Evolutionary conservation across 225 moss, liverwort and hornwort species (phyloP).

Genomic region (Pleurozium schreberi): DNA sequence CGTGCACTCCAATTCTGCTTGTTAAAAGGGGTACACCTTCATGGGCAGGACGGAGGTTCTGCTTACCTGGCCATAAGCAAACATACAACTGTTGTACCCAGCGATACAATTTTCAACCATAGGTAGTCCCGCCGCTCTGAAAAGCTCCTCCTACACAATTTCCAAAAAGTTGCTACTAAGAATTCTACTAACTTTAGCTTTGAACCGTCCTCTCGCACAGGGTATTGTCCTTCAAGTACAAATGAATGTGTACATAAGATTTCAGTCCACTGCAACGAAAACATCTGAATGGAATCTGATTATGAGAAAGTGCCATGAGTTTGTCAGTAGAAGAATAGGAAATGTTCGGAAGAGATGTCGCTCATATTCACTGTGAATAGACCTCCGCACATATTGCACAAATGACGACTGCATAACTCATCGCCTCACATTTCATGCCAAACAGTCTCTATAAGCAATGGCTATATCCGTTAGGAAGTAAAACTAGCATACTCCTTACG

Average conservation of each 20-base stretch:
- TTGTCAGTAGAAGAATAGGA: not conserved
- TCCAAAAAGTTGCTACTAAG: not conserved
- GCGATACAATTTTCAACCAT: slow-evolving; percentile 96
- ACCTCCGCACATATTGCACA: not conserved
- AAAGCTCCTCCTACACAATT: slow-evolving; percentile 63
- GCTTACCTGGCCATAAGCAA: slow-evolving; percentile 82
- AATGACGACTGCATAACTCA: not conserved
- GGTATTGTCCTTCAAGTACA: not conserved
- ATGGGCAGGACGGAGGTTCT: not conserved
- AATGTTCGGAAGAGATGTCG: not conserved
- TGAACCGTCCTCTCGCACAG: not conserved
- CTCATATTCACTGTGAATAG: not conserved
- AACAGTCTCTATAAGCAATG: not conserved
- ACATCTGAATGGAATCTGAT: not conserved
- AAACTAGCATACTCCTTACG: not conserved
- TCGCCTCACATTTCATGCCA: not conserved
- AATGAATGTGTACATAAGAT: not conserved
- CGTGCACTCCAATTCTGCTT: not conserved
- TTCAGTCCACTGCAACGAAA: not conserved
- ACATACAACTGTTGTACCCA: slow-evolving; percentile 98
- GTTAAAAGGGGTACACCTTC: not conserved
- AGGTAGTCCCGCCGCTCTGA: slow-evolving; percentile 71
- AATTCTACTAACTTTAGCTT: not conserved
- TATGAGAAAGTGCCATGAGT: not conserved
- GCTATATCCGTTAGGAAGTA: not conserved